phyloP scores from a whole-genome alignment of 2,329 filamentous ascomycete genomes.

The Fusarium sp. region DNA sequence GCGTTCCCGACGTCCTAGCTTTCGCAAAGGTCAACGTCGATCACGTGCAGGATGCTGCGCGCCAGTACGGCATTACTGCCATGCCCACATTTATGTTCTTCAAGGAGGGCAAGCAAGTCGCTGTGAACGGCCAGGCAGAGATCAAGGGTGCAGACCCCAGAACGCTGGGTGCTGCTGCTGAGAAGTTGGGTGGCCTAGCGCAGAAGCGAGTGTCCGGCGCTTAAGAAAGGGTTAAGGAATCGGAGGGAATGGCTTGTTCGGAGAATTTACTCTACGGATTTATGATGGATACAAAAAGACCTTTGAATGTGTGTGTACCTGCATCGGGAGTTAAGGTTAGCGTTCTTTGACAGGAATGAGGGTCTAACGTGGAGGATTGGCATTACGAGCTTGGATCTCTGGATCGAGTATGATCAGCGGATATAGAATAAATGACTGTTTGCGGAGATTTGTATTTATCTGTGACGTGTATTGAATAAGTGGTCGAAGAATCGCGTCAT shows the following conservation, averaged over 20 bases:
- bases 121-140: constrained; percentile 47
- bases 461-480: background rate
- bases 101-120: constrained; percentile 65
- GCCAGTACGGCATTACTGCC: constrained; percentile 81
- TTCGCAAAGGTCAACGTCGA: constrained; percentile 97
- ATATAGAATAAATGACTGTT: background rate
- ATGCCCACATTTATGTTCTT: constrained; percentile 96
- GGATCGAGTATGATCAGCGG: background rate
- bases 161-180: constrained; percentile 49
- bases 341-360: background rate
- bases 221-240: background rate
- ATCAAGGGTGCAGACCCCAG: constrained; percentile 51
- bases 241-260: background rate
- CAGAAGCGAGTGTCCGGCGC: constrained; percentile 44
- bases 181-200: constrained; percentile 53
- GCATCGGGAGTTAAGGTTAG: constrained; percentile 1
- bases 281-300: background rate
- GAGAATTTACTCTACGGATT: background rate
- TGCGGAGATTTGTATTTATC: background rate
- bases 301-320: background rate
- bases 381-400: background rate
- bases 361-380: background rate
- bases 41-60: constrained; percentile 77
- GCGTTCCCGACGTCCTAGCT: constrained; percentile 63
- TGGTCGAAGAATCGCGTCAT: background rate